Conservation (phyloP, 208 protist genomes). For the Naegleria fowleri region DNA sequence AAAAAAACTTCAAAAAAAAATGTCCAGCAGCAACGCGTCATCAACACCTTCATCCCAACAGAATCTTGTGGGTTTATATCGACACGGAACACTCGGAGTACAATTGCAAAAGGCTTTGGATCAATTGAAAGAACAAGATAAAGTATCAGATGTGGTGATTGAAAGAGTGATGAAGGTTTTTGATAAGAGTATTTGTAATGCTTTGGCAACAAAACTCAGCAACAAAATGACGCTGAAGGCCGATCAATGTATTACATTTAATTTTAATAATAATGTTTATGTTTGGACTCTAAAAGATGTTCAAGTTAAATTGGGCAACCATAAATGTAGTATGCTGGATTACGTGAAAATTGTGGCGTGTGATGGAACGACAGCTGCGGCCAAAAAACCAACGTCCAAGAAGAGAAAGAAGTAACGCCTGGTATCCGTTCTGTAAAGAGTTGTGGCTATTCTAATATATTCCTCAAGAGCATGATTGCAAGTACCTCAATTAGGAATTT, state of each 20-base stretch:
- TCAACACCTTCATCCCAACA: too few relatives aligned
- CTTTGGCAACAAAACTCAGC: not conserved
- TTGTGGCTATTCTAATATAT: too few relatives aligned
- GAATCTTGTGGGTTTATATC: not conserved
- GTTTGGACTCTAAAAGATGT: not conserved
- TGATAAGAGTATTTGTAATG: not conserved
- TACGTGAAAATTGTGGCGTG: not conserved
- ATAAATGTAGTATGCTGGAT: not conserved
- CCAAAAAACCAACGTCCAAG: not conserved
- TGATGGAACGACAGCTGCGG: not conserved
- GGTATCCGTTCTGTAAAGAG: too few relatives aligned
- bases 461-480: too few relatives aligned
- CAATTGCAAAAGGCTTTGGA: not conserved
- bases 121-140: not conserved
- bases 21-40: too few relatives aligned
- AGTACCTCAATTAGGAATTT: too few relatives aligned
- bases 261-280: slow-evolving; percentile 11
- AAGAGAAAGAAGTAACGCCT: not conserved
- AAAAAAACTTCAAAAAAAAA: too few relatives aligned
- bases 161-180: not conserved
- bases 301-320: not conserved
- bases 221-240: not conserved
- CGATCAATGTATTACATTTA: not conserved
- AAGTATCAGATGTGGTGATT: not conserved
- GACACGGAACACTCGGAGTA: not conserved